These are phyloP conservation scores for Golubevia sp. DNA, from an alignment of 1,284 basidiomycete genomes.

Conservation along the genomic window DNA sequence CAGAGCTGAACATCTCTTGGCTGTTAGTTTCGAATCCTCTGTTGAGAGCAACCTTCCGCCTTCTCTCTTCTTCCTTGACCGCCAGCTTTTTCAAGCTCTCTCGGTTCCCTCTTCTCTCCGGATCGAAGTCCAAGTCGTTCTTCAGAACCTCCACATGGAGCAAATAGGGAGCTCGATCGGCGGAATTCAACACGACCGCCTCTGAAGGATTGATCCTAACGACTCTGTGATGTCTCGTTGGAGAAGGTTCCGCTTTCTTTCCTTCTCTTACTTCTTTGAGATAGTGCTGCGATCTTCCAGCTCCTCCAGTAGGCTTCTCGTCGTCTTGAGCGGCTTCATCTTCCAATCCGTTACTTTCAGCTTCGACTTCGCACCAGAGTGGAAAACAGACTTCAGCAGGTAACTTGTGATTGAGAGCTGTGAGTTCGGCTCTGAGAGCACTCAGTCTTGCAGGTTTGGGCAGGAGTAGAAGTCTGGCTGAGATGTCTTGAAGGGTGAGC, in stretches of 20 bases:
- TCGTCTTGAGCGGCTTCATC: slow-evolving; percentile 65
- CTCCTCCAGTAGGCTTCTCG: slow-evolving; percentile 62
- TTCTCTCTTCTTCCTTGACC: slow-evolving; percentile 69
- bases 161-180: slow-evolving; percentile 91
- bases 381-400: slow-evolving; percentile 91
- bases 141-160: slow-evolving; percentile 89
- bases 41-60: slow-evolving; percentile 29
- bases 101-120: slow-evolving; percentile 62
- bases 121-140: slow-evolving; percentile 92
- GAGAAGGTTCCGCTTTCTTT: too few relatives aligned
- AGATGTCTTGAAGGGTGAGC: slow-evolving; percentile 86
- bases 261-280: slow-evolving; percentile 1
- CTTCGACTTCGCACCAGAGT: slow-evolving; percentile 75
- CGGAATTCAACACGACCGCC: slow-evolving; percentile 96
- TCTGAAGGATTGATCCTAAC: slow-evolving; percentile 97
- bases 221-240: slow-evolving; percentile 80
- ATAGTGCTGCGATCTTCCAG: slow-evolving; percentile 45
- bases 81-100: slow-evolving; percentile 84
- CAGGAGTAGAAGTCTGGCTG: slow-evolving; percentile 85
- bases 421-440: slow-evolving; percentile 91
- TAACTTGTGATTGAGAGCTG: slow-evolving; percentile 90
- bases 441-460: slow-evolving; percentile 93
- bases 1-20: not conserved
- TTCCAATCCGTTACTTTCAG: slow-evolving; percentile 20
- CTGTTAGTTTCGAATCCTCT: not conserved